Evolutionary conservation across 345 rosid species (phyloP).

Genomic region (Firmiana major): DNA sequence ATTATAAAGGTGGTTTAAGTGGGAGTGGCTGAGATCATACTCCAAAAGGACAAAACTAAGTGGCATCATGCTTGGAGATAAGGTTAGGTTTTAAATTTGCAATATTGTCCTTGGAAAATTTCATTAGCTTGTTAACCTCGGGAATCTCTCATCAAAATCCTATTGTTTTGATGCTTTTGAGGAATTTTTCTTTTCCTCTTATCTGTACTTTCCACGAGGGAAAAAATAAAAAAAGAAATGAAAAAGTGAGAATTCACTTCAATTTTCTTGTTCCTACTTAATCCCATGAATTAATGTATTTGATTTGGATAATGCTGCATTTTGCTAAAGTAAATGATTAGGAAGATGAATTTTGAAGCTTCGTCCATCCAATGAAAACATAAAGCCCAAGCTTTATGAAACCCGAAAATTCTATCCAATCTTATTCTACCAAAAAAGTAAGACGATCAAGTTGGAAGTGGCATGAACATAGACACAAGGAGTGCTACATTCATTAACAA

Average conservation of each 20-base stretch:
- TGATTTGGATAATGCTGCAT: neutral
- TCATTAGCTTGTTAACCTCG: neutral
- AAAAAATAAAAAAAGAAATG: too few species aligned
- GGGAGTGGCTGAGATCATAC: constrained; percentile 1
- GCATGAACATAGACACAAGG: neutral
- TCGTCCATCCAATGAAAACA: too few species aligned
- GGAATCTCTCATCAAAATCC: neutral
- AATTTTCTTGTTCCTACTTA: neutral
- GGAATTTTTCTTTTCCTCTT: neutral
- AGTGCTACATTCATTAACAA: neutral
- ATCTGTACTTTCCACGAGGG: too few species aligned
- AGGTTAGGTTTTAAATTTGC: neutral
- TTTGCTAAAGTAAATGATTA: too few species aligned
- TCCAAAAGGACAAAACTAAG: neutral
- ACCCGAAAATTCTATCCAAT: neutral
- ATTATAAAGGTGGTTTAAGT: neutral
- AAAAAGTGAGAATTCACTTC: neutral
- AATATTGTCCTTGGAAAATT: too few species aligned
- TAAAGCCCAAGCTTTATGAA: neutral
- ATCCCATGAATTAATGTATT: neutral
- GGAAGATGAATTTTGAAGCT: neutral
- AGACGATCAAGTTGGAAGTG: neutral
- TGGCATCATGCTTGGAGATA: neutral
- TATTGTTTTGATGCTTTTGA: neutral
- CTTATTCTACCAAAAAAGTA: neutral